These are phyloP conservation scores for Dryadomyces quercivorus DNA, from an alignment of 2,329 filamentous ascomycete genomes.

Conservation along the genomic window DNA sequence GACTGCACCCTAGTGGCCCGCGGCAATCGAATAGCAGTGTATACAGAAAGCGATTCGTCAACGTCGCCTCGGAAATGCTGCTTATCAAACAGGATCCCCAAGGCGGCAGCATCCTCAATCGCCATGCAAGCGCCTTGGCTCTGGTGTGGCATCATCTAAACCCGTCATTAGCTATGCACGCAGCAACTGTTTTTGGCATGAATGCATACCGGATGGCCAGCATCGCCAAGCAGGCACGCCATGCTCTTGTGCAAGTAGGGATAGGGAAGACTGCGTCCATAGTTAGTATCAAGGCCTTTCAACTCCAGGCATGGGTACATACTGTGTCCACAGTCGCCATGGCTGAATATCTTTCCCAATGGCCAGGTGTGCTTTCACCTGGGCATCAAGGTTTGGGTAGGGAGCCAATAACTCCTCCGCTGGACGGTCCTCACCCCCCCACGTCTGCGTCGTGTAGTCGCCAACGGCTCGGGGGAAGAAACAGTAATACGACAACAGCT, in stretches of 20 bases:
- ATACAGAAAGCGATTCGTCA: constrained; percentile 32
- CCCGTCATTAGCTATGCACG: constrained; percentile 25
- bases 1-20: constrained; percentile 43
- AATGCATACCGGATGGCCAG: constrained; percentile 40
- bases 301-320: constrained; percentile 1
- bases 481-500: constrained; percentile 45
- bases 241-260: constrained; percentile 34
- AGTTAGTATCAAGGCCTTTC: background rate
- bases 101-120: constrained; percentile 51
- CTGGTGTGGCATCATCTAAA: constrained; percentile 31
- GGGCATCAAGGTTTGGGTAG: constrained; percentile 46
- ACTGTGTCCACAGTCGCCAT: constrained; percentile 41
- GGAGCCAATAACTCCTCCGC: constrained; percentile 48
- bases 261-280: constrained; percentile 32
- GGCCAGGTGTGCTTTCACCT: constrained; percentile 42
- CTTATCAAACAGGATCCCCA: constrained; percentile 48
- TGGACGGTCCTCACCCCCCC: constrained; percentile 15
- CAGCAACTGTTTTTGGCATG: constrained; percentile 24
- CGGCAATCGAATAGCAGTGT: constrained; percentile 40
- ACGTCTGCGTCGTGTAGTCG: constrained; percentile 48
- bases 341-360: constrained; percentile 52
- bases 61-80: constrained; percentile 34
- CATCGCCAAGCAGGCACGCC: constrained; percentile 51
- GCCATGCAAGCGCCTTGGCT: constrained; percentile 59
- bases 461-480: constrained; percentile 51